Evolutionary conservation across 371 early-diverging fungal species (phyloP), one percentile per base, ranked within the genome.

Genomic region (Choanephora cucurbitarum): DNA sequence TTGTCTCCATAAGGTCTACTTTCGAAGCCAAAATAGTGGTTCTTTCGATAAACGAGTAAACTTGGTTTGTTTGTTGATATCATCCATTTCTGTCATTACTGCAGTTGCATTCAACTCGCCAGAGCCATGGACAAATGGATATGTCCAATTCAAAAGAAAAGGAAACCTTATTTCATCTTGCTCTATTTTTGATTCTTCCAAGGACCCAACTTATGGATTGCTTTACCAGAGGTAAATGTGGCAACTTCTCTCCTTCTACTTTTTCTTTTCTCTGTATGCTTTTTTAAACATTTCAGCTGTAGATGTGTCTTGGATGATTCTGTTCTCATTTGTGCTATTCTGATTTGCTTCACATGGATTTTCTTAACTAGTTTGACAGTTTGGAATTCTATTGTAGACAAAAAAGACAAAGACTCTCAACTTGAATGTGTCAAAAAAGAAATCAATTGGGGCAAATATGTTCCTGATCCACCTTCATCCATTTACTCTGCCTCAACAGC

Each of bases 171-270:
- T 75, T 23, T 50, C 53, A 6, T 64, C 57, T 32, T 72, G 76
- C 32, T 41, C 32, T 18, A 4, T 58, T 18, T 49, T 72, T n/a
- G 68, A 72, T 52, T 34, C 53, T 34, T 44, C 46, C 10, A 46
- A 52, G 34, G 76, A 72, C 34, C 48, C 43, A 43, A 50, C 54
- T 21, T 75, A 72, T 47, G 66, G 70, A 3, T 22, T 72, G 32
- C 53, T 75, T 15, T 72, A 70, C 44, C 66, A 69, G 33, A 62
- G 76, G 76, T 75, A 66, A 56, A 1, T n/a, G n/a, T n/a, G n/a
- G n/a, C n/a, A 7, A 22, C 7, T 28, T 28, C 7, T 5, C 7
- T 28, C 7, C 7, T 7, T 2, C 13, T 14, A 24, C 41, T 41
- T 24, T 11, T 51, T 4, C 7, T 51, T 31, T 34, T 24, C 10